Evolutionary conservation across 2,329 filamentous ascomycete species (phyloP), one percentile per base, ranked within the genome.

Genomic region (Macrophomina phaseolina): DNA sequence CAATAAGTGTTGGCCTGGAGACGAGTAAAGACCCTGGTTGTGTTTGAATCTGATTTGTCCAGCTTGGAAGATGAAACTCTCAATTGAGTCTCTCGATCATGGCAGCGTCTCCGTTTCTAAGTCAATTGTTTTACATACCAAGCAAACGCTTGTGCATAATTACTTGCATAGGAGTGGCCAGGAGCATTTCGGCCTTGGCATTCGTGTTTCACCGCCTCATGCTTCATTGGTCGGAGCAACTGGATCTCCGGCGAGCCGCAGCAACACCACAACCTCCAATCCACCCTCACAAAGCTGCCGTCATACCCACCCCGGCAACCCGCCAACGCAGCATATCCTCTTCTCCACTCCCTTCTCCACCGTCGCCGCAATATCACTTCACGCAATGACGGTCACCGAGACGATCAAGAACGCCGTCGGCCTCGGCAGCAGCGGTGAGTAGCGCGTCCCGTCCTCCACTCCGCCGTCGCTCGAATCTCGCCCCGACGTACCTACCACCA

Each of bases 361-460:
- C 12, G 16, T 51, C 28, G 18, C 34, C 32, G 5, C 3, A n/a
- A 12, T 34, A 16, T 9, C 30, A 14, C 40, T 23, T 23, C 23
- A 11, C 56, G 34, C 40, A 18, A 81, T 81, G 79, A 77, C 79
- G 42, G 69, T 81, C 71, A 76, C 78, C 61, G 81, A 84, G 58
- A 77, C 75, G 52, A 79, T 83, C 70, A 84, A 84, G 75, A 78
- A 81, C 65, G 81, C 81, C 68, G 81, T 84, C 67, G 82, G 82
- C 69, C 77, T 84, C 67, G 73, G 74, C 68, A 73, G 74, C 68
- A 73, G 75, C 69, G 74, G 73, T 73, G 62, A 65, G 62, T 65
- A 45, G 16, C 23, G 12, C 38, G 53, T 34, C 18, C 58, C 18
- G 56, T 65, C 42, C 49, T 23, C 23, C 23, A 23, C 23, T 23